These are phyloP conservation scores for Zymoseptoria tritici DNA, from an alignment of 2,329 filamentous ascomycete genomes.

Conservation along the genomic window DNA sequence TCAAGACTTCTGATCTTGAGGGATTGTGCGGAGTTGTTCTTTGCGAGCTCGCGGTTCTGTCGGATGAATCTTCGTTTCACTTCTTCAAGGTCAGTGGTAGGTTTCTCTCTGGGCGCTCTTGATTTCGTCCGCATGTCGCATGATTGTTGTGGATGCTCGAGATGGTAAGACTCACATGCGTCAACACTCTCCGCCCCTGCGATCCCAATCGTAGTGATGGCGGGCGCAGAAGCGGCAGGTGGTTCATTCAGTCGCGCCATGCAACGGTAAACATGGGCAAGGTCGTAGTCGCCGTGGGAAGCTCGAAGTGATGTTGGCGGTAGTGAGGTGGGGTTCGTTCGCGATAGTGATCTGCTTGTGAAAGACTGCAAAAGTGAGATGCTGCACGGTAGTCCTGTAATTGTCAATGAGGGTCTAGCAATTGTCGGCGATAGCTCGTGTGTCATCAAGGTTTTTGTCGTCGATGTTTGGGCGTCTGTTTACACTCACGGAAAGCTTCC, in stretches of 20 bases:
- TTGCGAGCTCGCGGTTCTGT: conserved; percentile 76
- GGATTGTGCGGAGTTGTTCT: conserved; percentile 68
- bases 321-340: neutral
- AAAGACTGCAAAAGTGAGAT: neutral
- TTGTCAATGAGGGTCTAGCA: neutral
- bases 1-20: conserved; percentile 70
- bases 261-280: conserved; percentile 2
- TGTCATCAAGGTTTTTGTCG: neutral
- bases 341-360: neutral
- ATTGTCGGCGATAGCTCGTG: neutral
- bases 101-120: conserved; percentile 9
- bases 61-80: conserved; percentile 73
- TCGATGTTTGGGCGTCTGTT: neutral
- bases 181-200: conserved; percentile 56
- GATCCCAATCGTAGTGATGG: conserved; percentile 12
- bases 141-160: conserved; percentile 3
- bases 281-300: neutral
- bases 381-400: neutral
- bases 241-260: conserved; percentile 81
- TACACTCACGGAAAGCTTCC: neutral
- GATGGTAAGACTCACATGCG: conserved; percentile 49
- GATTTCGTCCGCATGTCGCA: conserved; percentile 29
- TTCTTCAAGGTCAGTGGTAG: conserved; percentile 35
- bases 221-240: conserved; percentile 44
- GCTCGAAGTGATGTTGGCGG: neutral